phyloP scores from a whole-genome alignment of 2,329 filamentous ascomycete genomes.

The Coniochaeta pulveracea region DNA sequence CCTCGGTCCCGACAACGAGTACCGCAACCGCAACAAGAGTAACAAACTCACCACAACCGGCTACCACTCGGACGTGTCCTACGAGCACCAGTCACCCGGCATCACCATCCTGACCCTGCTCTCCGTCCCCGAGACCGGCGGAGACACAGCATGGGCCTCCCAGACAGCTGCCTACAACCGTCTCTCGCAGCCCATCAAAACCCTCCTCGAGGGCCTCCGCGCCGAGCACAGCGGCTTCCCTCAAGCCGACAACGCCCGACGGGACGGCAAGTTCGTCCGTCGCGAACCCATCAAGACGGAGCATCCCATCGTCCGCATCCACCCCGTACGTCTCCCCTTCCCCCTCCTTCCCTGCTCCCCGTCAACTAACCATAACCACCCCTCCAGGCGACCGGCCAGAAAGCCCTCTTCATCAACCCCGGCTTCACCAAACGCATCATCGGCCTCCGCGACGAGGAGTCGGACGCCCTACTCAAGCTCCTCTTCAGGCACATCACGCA shows the following conservation, averaged over 20 bases:
- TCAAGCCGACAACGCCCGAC: conserved; percentile 22
- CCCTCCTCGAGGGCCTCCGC: conserved; percentile 22
- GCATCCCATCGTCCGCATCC: conserved; percentile 57
- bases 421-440: conserved; percentile 32
- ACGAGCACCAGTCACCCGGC: conserved; percentile 28
- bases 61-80: conserved; percentile 30
- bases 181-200: conserved; percentile 23
- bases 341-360: too few species aligned
- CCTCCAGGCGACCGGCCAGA: conserved; percentile 14
- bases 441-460: conserved; percentile 56
- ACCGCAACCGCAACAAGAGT: conserved; percentile 21
- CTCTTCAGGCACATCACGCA: conserved; percentile 44
- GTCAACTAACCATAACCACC: not conserved
- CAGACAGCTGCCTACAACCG: conserved; percentile 24
- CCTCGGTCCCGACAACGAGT: conserved; percentile 31
- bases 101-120: conserved; percentile 27
- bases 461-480: conserved; percentile 57
- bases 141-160: conserved; percentile 26
- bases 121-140: conserved; percentile 22
- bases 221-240: conserved; percentile 26
- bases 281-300: conserved; percentile 53
- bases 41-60: conserved; percentile 24
- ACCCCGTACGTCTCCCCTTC: conserved; percentile 40
- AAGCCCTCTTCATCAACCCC: conserved; percentile 17
- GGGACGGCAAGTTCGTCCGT: conserved; percentile 27